Percentiles rank a stretch among this genome's conserved stretches.
phyloP scores from a whole-genome alignment of 1,284 basidiomycete genomes.

The Mycena sp. region DNA sequence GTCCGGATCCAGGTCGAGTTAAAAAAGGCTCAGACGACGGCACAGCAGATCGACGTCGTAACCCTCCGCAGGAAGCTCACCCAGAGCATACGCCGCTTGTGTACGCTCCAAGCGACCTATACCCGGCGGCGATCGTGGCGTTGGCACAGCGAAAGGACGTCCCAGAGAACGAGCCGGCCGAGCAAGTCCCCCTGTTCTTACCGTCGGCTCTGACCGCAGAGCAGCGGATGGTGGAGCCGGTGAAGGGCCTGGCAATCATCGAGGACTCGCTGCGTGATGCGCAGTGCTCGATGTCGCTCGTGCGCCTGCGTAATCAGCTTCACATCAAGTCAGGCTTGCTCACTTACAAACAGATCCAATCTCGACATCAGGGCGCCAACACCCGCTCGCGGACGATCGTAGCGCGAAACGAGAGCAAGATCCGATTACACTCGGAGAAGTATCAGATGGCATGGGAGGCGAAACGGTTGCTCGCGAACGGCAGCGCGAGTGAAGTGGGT shows the following conservation, averaged over 20 bases:
- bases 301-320: slow-evolving; percentile 1
- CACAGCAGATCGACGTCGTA: background rate
- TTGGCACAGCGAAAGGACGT: background rate
- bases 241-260: background rate
- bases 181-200: background rate
- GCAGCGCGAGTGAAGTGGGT: background rate
- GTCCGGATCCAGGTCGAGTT: background rate
- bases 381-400: slow-evolving; percentile 5
- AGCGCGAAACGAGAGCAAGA: slow-evolving; percentile 8
- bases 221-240: no score
- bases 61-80: background rate
- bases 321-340: slow-evolving; percentile 1
- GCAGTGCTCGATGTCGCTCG: background rate
- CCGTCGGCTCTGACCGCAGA: slow-evolving; percentile 32
- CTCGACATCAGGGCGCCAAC: background rate
- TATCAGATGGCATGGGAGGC: slow-evolving; percentile 13
- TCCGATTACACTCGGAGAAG: slow-evolving; percentile 1
- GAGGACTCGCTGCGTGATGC: background rate
- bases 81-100: background rate
- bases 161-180: background rate
- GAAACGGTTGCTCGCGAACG: background rate
- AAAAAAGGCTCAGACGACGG: background rate
- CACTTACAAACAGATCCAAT: slow-evolving; percentile 8
- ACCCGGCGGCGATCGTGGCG: background rate
- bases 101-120: background rate